These are phyloP conservation scores for Cajanus cajan DNA, from an alignment of 306 rosid species.

Conservation along the genomic window DNA sequence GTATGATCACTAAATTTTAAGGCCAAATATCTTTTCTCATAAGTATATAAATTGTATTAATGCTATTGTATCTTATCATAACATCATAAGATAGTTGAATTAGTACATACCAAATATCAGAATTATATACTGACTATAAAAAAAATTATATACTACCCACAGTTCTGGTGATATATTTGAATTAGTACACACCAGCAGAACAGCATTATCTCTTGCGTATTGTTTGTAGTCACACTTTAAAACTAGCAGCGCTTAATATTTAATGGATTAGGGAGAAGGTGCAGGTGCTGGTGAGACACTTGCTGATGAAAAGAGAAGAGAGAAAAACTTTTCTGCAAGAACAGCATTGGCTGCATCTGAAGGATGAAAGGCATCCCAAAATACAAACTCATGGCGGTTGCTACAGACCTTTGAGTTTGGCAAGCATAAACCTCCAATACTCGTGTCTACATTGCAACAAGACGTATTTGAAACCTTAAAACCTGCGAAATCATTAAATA, in stretches of 20 bases:
- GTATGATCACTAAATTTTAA: too few relatives aligned
- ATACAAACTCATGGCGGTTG: conserved; percentile 63
- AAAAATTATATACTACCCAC: too few relatives aligned
- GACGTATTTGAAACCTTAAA: conserved; percentile 81
- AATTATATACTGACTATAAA: too few relatives aligned
- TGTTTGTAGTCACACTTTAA: too few relatives aligned
- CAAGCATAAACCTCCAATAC: conserved; percentile 75
- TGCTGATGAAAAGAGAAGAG: conserved; percentile 33
- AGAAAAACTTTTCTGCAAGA: conserved; percentile 63
- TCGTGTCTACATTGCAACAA: conserved; percentile 79
- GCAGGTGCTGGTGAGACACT: conserved; percentile 48
- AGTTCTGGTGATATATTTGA: background rate
- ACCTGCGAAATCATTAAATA: conserved; percentile 36
- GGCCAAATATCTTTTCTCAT: too few relatives aligned
- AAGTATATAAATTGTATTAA: too few relatives aligned
- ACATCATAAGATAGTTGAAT: too few relatives aligned
- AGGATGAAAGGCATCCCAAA: conserved; percentile 96
- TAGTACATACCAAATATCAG: too few relatives aligned
- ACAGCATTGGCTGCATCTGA: conserved; percentile 78
- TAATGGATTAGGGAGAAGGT: too few relatives aligned
- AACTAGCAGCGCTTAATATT: too few relatives aligned
- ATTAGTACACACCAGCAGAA: background rate
- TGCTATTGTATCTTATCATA: too few relatives aligned
- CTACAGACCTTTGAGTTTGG: conserved; percentile 73
- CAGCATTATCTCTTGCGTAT: too few relatives aligned